Evolutionary conservation across 2,329 filamentous ascomycete genomes (phyloP).

Genomic region (Stagonosporopsis cucurbitacearum): DNA sequence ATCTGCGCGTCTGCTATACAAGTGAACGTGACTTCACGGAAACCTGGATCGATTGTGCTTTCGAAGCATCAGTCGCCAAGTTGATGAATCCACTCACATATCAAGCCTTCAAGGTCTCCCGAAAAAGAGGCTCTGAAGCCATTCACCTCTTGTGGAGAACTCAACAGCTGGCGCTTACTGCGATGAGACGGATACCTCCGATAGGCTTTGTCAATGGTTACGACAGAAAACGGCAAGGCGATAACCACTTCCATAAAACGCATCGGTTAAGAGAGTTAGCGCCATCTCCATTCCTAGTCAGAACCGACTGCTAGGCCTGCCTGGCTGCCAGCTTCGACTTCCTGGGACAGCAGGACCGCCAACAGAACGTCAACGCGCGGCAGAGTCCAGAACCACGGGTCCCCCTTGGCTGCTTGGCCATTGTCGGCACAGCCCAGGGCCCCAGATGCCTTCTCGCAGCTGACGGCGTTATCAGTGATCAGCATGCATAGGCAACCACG

Average conservation of each 20-base stretch:
- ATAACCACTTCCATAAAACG: slow-evolving; percentile 4
- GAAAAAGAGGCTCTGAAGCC: neutral
- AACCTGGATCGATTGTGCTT: neutral
- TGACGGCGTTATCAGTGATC: slow-evolving; percentile 11
- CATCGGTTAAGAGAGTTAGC: slow-evolving; percentile 1
- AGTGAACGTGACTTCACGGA: neutral
- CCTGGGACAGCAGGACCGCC: neutral
- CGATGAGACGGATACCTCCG: neutral
- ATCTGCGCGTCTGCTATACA: neutral
- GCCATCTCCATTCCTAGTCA: neutral
- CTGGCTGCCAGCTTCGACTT: slow-evolving; percentile 1
- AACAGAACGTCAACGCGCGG: slow-evolving; percentile 15
- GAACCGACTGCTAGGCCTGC: slow-evolving; percentile 3
- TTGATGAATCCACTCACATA: neutral
- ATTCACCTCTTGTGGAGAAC: neutral
- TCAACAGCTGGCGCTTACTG: neutral
- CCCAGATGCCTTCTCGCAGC: slow-evolving; percentile 4
- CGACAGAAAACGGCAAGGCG: slow-evolving; percentile 5
- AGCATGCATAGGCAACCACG: slow-evolving; percentile 7
- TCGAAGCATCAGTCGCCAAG: neutral
- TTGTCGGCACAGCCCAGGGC: slow-evolving; percentile 9
- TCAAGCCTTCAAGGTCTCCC: neutral
- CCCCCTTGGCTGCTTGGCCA: neutral
- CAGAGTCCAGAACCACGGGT: slow-evolving; percentile 13
- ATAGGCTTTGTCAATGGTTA: slow-evolving; percentile 9